Evolutionary conservation across 2,329 filamentous ascomycete species (phyloP).

Genomic region (Cercospora citrullina): DNA sequence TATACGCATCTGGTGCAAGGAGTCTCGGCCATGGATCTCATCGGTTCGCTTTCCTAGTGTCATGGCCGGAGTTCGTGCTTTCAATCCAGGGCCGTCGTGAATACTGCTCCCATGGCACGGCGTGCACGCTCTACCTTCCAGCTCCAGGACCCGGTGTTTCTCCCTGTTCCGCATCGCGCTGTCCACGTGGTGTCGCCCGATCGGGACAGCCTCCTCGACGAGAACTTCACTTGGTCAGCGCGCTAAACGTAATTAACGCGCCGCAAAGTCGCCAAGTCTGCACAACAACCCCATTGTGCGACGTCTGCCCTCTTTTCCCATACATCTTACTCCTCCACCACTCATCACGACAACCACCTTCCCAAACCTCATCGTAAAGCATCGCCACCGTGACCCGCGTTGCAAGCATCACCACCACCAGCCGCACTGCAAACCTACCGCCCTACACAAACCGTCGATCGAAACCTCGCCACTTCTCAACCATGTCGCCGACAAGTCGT

Average conservation of each 20-base stretch:
- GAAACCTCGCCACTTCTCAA: not conserved
- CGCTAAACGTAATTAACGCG: not conserved
- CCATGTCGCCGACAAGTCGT: not conserved
- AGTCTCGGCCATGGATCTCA: not conserved
- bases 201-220: not conserved
- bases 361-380: not conserved
- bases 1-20: not conserved
- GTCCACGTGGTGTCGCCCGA: not conserved
- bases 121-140: not conserved
- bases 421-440: not conserved
- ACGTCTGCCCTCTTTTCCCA: not conserved
- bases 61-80: not conserved
- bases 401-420: not conserved
- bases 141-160: not conserved
- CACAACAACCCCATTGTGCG: not conserved
- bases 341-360: not conserved
- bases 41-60: not conserved
- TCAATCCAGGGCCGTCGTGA: not conserved
- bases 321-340: not conserved
- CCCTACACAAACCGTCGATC: not conserved
- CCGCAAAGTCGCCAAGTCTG: not conserved
- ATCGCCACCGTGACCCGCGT: not conserved
- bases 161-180: not conserved
- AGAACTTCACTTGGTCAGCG: not conserved
- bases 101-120: not conserved